These are phyloP conservation scores for Microdochium nivale DNA, from an alignment of 2,329 filamentous ascomycete genomes.

Conservation along the genomic window DNA sequence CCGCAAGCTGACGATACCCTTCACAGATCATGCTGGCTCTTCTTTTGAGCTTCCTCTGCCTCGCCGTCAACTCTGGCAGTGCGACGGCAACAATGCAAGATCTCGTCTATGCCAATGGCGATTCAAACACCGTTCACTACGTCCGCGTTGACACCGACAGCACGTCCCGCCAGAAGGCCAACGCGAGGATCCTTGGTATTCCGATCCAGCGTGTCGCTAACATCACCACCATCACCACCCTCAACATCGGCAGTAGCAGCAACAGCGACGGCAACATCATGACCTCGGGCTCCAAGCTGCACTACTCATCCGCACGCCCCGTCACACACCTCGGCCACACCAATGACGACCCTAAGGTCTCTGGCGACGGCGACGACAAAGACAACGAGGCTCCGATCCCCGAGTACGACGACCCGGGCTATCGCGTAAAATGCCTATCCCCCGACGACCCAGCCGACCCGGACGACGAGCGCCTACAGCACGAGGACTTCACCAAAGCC, in stretches of 20 bases:
- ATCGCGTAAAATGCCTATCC: background rate
- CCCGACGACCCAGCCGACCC: background rate
- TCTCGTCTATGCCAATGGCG: background rate
- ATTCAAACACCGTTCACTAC: background rate
- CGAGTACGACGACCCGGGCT: background rate
- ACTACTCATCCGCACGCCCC: background rate
- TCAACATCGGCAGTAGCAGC: background rate
- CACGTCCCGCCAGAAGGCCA: background rate
- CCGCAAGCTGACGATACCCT: background rate
- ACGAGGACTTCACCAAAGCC: background rate
- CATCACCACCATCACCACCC: background rate
- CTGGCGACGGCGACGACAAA: background rate
- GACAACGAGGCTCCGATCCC: background rate
- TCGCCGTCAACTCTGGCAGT: background rate
- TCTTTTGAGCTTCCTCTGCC: background rate
- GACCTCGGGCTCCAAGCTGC: background rate
- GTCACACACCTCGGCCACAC: background rate
- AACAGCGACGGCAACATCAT: background rate
- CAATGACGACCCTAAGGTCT: background rate
- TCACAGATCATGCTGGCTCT: background rate
- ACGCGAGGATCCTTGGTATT: background rate
- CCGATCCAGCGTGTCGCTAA: background rate
- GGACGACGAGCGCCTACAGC: background rate
- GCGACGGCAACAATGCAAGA: background rate
- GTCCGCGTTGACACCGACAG: background rate